These are phyloP conservation scores for Cladosporium phlei DNA, from an alignment of 2,329 filamentous ascomycete species.

Conservation along the genomic window DNA sequence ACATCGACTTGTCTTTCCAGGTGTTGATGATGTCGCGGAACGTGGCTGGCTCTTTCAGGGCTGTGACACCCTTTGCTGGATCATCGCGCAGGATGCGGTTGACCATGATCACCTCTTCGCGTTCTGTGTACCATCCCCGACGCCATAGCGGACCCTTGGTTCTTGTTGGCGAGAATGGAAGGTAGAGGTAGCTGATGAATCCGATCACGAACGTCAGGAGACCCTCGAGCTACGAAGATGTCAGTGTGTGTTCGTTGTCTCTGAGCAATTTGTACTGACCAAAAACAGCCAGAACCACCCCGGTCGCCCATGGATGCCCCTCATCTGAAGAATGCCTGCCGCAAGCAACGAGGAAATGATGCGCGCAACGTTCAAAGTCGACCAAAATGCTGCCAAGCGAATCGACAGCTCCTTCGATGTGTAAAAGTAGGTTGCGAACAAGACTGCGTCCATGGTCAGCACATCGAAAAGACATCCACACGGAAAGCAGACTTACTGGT, in stretches of 20 bases:
- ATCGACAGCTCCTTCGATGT: conserved; percentile 64
- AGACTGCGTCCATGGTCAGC: conserved; percentile 40
- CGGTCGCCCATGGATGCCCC: conserved; percentile 42
- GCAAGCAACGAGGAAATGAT: conserved; percentile 28
- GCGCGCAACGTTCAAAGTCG: conserved; percentile 23
- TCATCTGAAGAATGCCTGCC: conserved; percentile 36
- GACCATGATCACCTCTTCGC: conserved; percentile 65
- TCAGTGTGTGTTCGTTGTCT: neutral
- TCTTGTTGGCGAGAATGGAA: conserved; percentile 54
- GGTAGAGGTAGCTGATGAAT: conserved; percentile 49
- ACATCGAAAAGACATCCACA: no score
- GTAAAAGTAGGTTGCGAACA: conserved; percentile 73
- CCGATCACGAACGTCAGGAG: conserved; percentile 51
- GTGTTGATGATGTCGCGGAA: conserved; percentile 11
- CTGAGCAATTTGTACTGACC: conserved; percentile 26
- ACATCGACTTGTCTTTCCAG: conserved; percentile 9
- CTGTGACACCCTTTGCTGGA: conserved; percentile 55
- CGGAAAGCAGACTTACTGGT: conserved; percentile 49
- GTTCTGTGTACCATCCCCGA: conserved; percentile 63
- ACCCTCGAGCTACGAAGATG: conserved; percentile 42
- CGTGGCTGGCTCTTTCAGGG: conserved; percentile 25
- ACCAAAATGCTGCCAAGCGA: conserved; percentile 66
- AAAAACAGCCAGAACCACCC: conserved; percentile 56
- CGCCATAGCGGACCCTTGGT: conserved; percentile 57
- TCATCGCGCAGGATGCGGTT: conserved; percentile 61